Base-by-base conservation (phyloP, 805 yeast genomes). In the Cyberlindnera galapagoensis region DNA sequence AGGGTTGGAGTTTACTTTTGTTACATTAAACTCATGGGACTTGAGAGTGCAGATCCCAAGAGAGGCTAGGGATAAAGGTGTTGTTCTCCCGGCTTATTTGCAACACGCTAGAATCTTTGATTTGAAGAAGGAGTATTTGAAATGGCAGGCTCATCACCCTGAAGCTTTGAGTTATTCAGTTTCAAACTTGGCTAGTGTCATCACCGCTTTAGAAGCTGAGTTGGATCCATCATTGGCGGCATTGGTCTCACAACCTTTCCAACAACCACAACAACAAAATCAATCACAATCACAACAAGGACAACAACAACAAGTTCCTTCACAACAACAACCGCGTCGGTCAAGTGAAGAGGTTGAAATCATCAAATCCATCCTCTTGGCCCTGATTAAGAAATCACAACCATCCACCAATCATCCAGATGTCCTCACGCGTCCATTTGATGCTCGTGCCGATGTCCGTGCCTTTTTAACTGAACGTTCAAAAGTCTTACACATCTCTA, bases 21-120 rank as follows among this genome's bases (percentile, higher is more conserved):
- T 86, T 30, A 69, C 86, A 1, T 63, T 74, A 39, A 74, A 76
- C 48, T 66, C 80, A 9, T 76, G 80, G 79, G 79, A 79, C 47
- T 60, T 87, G 29, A 68, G 87, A 38, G 88, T 88, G 29, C 80
- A 79, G 49, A 59, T 88, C 21, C 80, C 82, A 9, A 68, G 94
- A 29, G 94, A 86, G 53, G 84, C 94, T 7, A 65, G 85, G 24
- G 94, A 84, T 51, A 75, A 80, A 51, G 69, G 74, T 9, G 76
- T 81, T 36, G 69, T 66, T 5, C 65, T 87, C 35, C 95, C 95
- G 0, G 65, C 71, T 5, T 84, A 80, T 52, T 59, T 88, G 37
- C 84, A 79, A 52, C 78, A 79, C 43, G 82, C 95, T 3, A 66
- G 77, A 26, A 69, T 80, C 16, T 86, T 84, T 57, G 95, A 85